phyloP scores from a whole-genome alignment of 192 early-diverging fungal species.

The Geranomyces variabilis region DNA sequence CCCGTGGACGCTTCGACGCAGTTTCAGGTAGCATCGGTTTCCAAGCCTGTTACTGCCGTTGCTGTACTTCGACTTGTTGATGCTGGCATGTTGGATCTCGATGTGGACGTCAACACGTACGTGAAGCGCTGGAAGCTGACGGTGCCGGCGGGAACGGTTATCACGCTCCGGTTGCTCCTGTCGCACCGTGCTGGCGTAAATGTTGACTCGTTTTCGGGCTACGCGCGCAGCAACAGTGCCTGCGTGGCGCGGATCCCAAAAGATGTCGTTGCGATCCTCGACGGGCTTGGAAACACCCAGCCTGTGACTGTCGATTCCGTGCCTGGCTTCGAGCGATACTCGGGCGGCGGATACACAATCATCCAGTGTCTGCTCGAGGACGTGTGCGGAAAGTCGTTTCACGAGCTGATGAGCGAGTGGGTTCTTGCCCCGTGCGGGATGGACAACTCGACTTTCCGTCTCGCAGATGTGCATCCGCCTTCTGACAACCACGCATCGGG shows the following conservation, averaged over 20 bases:
- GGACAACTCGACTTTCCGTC: constrained; percentile 25
- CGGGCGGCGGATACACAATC: constrained; percentile 37
- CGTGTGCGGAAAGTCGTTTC: constrained; percentile 36
- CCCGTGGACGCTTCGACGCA: constrained; percentile 15
- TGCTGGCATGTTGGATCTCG: constrained; percentile 38
- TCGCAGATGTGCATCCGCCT: constrained; percentile 14
- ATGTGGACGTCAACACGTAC: constrained; percentile 37
- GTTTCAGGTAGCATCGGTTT: constrained; percentile 43
- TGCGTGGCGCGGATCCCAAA: constrained; percentile 10
- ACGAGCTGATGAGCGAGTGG: constrained; percentile 23
- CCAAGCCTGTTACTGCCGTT: constrained; percentile 39
- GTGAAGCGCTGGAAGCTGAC: constrained; percentile 27
- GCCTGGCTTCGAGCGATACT: constrained; percentile 32
- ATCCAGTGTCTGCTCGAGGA: constrained; percentile 39
- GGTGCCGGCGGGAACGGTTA: neutral
- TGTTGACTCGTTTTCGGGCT: constrained; percentile 35
- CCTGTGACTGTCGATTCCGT: constrained; percentile 20
- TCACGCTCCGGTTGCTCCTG: constrained; percentile 37
- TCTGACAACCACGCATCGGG: constrained; percentile 27
- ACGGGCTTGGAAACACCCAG: constrained; percentile 29
- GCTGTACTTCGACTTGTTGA: constrained; percentile 41
- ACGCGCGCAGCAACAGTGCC: constrained; percentile 18
- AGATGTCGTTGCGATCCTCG: constrained; percentile 21
- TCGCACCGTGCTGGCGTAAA: constrained; percentile 39
- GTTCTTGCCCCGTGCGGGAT: constrained; percentile 32